Conservation (phyloP, 352 stramenopile genomes). For the Pythium rishiriense region DNA sequence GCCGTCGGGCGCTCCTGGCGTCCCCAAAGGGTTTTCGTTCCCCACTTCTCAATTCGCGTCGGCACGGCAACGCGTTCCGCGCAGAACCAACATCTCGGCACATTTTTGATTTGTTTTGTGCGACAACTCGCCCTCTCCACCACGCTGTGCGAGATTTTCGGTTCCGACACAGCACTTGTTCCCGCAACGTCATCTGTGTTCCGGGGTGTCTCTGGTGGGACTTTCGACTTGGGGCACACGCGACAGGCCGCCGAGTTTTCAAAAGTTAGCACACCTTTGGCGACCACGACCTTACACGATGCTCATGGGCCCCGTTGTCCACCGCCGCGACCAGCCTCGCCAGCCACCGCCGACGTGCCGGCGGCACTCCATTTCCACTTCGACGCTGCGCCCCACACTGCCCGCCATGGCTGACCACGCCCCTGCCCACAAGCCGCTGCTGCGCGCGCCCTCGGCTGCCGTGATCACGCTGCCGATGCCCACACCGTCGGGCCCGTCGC, state of each 20-base stretch:
- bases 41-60: neutral
- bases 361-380: constrained; percentile 32
- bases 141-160: constrained; percentile 1
- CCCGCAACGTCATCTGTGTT: constrained; percentile 23
- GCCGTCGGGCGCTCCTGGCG: neutral
- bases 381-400: constrained; percentile 3
- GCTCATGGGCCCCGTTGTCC: neutral
- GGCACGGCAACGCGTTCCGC: neutral
- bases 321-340: neutral
- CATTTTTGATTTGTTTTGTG: constrained; percentile 2
- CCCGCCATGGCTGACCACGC: constrained; percentile 10
- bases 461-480: constrained; percentile 19
- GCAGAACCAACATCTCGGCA: neutral
- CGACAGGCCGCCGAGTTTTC: constrained; percentile 11
- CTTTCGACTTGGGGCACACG: constrained; percentile 7
- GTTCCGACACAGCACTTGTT: constrained; percentile 16
- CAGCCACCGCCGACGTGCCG: constrained; percentile 2
- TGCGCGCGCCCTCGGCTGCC: neutral
- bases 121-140: neutral
- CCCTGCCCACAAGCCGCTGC: constrained; percentile 5
- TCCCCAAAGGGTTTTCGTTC: neutral
- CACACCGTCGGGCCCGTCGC: constrained; percentile 2
- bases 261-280: neutral
- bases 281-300: constrained; percentile 15
- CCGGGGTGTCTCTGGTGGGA: constrained; percentile 26